Conservation (phyloP, 306 rosid genomes). For the Vachellia collinsii region DNA sequence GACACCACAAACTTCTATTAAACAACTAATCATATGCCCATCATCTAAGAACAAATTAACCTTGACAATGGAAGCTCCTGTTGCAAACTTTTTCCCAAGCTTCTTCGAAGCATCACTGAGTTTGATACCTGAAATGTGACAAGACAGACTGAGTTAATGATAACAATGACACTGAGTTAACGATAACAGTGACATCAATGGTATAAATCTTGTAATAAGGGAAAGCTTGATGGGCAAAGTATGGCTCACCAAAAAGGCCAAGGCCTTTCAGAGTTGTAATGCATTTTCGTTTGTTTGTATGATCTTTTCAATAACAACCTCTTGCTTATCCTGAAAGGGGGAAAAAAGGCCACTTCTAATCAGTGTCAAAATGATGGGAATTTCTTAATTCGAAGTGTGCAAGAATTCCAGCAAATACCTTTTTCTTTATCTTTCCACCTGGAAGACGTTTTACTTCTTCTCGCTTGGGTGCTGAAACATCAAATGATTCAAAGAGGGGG, state of each 20-base stretch:
- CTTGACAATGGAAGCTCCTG: slow-evolving; percentile 51
- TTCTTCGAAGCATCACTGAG: no score
- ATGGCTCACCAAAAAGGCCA: slow-evolving; percentile 85
- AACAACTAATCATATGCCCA: slow-evolving; percentile 21
- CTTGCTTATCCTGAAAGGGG: slow-evolving; percentile 74
- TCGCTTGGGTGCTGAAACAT: slow-evolving; percentile 64
- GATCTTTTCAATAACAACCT: slow-evolving; percentile 87
- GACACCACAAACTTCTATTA: slow-evolving; percentile 28
- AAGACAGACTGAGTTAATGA: neutral
- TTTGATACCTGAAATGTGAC: neutral
- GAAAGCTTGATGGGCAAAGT: neutral
- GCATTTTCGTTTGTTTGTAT: slow-evolving; percentile 81
- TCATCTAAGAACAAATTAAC: slow-evolving; percentile 42
- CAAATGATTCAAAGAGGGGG: slow-evolving; percentile 1
- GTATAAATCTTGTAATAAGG: slow-evolving; percentile 19
- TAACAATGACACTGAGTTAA: neutral
- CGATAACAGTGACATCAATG: neutral
- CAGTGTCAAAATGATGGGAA: neutral
- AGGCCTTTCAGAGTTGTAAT: slow-evolving; percentile 95
- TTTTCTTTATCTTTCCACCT: slow-evolving; percentile 97
- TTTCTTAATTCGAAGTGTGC: neutral
- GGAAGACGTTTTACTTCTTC: slow-evolving; percentile 94
- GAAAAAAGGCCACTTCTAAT: slow-evolving; percentile 5
- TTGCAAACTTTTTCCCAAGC: no score
- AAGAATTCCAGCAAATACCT: slow-evolving; percentile 44